A percentile compares a stretch with the other conserved stretches of the same genome.
These are phyloP conservation scores for Morella rubra DNA, from an alignment of 306 rosid genomes.

Conservation along the genomic window DNA sequence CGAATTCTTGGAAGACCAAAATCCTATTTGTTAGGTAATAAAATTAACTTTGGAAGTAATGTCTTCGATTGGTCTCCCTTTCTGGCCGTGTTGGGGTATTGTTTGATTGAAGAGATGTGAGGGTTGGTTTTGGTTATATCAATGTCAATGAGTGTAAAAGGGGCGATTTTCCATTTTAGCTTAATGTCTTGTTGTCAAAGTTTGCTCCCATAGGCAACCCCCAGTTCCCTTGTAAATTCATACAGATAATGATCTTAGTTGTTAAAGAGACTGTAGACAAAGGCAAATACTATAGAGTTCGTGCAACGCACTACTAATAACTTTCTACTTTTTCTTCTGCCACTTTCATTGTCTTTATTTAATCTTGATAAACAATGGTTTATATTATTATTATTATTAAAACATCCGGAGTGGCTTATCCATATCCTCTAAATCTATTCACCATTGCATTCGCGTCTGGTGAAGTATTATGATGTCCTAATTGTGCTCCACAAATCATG, in stretches of 20 bases:
- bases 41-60: not conserved
- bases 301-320: no score
- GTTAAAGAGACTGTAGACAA: not conserved
- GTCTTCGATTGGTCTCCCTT: not conserved
- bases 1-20: not conserved
- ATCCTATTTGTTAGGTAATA: not conserved
- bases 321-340: no score
- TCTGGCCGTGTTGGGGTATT: not conserved
- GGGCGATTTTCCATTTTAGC: slow-evolving; percentile 7
- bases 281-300: no score
- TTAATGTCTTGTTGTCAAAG: slow-evolving; percentile 7
- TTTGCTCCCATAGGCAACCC: not conserved
- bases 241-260: not conserved
- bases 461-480: no score
- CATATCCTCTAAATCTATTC: no score
- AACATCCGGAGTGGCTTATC: no score
- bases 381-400: no score
- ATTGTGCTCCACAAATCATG: no score
- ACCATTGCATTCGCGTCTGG: no score
- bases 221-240: slow-evolving; percentile 27
- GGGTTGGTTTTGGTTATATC: not conserved
- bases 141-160: slow-evolving; percentile 11
- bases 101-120: not conserved
- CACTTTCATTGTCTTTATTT: no score
- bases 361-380: no score